These are phyloP conservation scores for Hibiscus tridactylites DNA, from an alignment of 345 rosid species.

Conservation along the genomic window DNA sequence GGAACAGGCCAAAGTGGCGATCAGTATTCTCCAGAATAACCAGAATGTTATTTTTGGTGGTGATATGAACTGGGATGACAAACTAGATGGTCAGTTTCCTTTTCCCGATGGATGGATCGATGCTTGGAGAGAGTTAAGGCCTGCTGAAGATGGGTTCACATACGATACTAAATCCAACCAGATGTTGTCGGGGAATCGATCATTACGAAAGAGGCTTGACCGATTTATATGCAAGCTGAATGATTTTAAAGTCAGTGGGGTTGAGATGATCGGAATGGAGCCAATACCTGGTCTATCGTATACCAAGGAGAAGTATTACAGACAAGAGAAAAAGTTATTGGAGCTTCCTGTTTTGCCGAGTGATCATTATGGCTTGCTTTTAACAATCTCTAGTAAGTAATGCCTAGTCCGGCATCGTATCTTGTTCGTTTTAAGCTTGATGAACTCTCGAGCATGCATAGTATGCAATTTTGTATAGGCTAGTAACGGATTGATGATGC, in stretches of 20 bases:
- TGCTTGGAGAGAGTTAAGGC: conserved; percentile 67
- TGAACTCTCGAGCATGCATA: conserved; percentile 6
- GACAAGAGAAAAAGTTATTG: conserved; percentile 42
- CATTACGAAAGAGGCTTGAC: conserved; percentile 68
- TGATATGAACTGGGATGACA: conserved; percentile 97
- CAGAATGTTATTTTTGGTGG: conserved; percentile 75
- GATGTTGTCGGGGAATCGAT: conserved; percentile 76
- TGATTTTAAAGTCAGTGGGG: conserved; percentile 49
- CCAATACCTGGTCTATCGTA: conserved; percentile 64
- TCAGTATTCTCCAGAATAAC: conserved; percentile 38
- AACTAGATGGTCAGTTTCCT: conserved; percentile 75
- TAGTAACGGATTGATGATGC: conserved; percentile 5
- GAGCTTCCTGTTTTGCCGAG: conserved; percentile 94
- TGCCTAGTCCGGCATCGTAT: background rate
- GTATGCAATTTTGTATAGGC: conserved; percentile 17
- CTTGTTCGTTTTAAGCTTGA: background rate
- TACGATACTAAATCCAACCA: conserved; percentile 85
- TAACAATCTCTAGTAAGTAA: conserved; percentile 42
- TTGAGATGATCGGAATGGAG: conserved; percentile 87
- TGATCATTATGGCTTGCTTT: conserved; percentile 87
- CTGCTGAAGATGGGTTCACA: conserved; percentile 70
- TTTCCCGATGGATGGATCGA: conserved; percentile 65
- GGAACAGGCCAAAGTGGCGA: conserved; percentile 63
- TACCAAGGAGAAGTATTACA: conserved; percentile 73
- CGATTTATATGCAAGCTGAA: conserved; percentile 55